A percentile compares a stretch with the other conserved stretches of the same genome.
Conservation (phyloP, 2,329 filamentous ascomycete genomes). For the Fusarium continuum region DNA sequence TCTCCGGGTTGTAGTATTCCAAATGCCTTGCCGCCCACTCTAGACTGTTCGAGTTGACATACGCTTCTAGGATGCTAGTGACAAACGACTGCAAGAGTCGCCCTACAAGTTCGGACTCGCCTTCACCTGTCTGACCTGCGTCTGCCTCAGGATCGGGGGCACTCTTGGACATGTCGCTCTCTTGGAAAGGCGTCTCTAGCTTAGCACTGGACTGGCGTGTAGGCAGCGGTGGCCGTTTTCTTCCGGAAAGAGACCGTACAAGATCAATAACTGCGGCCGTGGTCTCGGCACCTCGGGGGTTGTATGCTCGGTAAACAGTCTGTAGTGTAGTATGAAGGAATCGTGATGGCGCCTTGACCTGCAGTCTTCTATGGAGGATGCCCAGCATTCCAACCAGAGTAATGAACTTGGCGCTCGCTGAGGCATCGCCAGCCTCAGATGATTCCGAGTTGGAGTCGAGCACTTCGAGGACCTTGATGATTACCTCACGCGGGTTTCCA, state of each 20-base stretch:
- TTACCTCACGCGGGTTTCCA: slow-evolving; percentile 83
- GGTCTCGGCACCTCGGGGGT: slow-evolving; percentile 70
- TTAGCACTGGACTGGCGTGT: slow-evolving; percentile 66
- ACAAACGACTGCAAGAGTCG: slow-evolving; percentile 78
- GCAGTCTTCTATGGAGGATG: slow-evolving; percentile 77
- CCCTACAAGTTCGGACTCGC: slow-evolving; percentile 69
- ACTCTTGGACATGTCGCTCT: slow-evolving; percentile 62
- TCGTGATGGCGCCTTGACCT: slow-evolving; percentile 79
- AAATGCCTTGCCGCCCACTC: slow-evolving; percentile 72
- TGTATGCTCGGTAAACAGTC: slow-evolving; percentile 74
- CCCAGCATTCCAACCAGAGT: slow-evolving; percentile 75
- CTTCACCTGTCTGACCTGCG: slow-evolving; percentile 52
- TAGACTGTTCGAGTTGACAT: slow-evolving; percentile 68
- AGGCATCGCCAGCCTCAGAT: slow-evolving; percentile 49
- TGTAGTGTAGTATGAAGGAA: slow-evolving; percentile 82
- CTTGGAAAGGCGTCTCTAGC: slow-evolving; percentile 63
- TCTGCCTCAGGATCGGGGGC: slow-evolving; percentile 70
- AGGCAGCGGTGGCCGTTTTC: slow-evolving; percentile 70
- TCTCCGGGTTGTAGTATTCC: slow-evolving; percentile 73
- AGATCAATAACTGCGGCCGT: slow-evolving; percentile 76
- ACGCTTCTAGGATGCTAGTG: slow-evolving; percentile 80
- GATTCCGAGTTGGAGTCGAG: slow-evolving; percentile 63
- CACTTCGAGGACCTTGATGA: slow-evolving; percentile 80
- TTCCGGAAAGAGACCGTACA: slow-evolving; percentile 73
- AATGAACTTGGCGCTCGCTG: slow-evolving; percentile 66